These are phyloP conservation scores for Aspergillus puulaauensis DNA, from an alignment of 2,329 filamentous ascomycete species.

Conservation along the genomic window DNA sequence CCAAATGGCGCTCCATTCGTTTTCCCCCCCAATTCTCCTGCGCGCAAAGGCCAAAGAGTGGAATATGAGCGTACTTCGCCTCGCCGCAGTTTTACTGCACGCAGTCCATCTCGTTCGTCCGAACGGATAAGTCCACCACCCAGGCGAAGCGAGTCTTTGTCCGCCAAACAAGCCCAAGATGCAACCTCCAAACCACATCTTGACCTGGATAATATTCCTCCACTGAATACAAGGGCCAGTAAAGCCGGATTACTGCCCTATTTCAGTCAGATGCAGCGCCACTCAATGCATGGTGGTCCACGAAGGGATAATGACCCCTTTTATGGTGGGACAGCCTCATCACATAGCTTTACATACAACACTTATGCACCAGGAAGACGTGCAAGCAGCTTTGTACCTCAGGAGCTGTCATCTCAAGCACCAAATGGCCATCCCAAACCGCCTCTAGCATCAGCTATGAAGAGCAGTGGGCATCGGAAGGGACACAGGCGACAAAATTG, in stretches of 20 bases:
- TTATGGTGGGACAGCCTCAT: conserved; percentile 19
- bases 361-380: conserved; percentile 21
- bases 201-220: conserved; percentile 17
- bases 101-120: conserved; percentile 25
- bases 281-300: conserved; percentile 21
- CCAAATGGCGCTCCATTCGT: conserved; percentile 25
- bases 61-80: conserved; percentile 26
- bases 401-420: conserved; percentile 23
- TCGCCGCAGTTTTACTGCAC: conserved; percentile 36
- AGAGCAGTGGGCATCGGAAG: conserved; percentile 34
- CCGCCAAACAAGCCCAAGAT: conserved; percentile 20
- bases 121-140: conserved; percentile 26
- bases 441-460: conserved; percentile 33
- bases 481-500: conserved; percentile 45
- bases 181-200: conserved; percentile 16
- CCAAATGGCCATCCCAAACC: conserved; percentile 22
- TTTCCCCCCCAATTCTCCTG: conserved; percentile 26
- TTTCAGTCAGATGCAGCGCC: conserved; percentile 26
- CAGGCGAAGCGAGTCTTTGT: conserved; percentile 33
- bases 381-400: conserved; percentile 11
- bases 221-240: conserved; percentile 8
- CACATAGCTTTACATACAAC: conserved; percentile 19
- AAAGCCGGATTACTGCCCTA: conserved; percentile 20
- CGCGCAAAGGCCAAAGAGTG: conserved; percentile 22
- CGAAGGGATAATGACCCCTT: conserved; percentile 28